phyloP scores from a whole-genome alignment of 306 rosid genomes.

The Betula pendula region DNA sequence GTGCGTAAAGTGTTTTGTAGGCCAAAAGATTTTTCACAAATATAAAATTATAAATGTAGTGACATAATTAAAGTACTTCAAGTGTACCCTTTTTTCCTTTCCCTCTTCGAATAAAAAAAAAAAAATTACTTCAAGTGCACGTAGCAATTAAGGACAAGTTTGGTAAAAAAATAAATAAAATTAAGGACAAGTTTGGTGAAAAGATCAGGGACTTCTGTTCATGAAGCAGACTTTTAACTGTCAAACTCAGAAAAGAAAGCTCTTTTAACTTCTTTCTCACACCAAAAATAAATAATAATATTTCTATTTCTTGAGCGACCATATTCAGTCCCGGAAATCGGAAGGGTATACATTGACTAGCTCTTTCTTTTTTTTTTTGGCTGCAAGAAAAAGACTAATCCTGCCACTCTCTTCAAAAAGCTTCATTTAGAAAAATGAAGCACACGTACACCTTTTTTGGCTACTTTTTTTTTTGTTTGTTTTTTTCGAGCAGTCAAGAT shows the following conservation, averaged over 20 bases:
- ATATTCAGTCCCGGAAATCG: background rate
- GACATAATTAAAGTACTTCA: background rate
- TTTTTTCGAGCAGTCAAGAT: constrained; percentile 3
- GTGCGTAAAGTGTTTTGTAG: constrained; percentile 1
- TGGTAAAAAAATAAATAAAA: no score
- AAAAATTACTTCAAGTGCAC: background rate
- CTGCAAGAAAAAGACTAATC: no score
- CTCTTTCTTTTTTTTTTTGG: no score
- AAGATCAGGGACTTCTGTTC: no score
- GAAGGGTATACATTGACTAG: no score
- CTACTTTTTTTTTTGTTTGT: background rate
- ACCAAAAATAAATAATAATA: no score
- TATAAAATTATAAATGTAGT: background rate
- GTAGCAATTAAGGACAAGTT: background rate
- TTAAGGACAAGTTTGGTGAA: background rate
- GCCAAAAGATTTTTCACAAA: background rate
- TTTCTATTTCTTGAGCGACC: background rate
- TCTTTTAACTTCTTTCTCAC: background rate
- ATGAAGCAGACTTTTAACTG: background rate
- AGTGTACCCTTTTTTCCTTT: no score
- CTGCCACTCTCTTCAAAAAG: constrained; percentile 18
- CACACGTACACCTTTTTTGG: background rate
- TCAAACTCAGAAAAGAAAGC: background rate
- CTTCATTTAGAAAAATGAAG: background rate
- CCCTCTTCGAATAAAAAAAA: no score